These are phyloP conservation scores for Hepatocystis sp. DNA, from an alignment of 169 alveolate genomes.

Conservation along the genomic window DNA sequence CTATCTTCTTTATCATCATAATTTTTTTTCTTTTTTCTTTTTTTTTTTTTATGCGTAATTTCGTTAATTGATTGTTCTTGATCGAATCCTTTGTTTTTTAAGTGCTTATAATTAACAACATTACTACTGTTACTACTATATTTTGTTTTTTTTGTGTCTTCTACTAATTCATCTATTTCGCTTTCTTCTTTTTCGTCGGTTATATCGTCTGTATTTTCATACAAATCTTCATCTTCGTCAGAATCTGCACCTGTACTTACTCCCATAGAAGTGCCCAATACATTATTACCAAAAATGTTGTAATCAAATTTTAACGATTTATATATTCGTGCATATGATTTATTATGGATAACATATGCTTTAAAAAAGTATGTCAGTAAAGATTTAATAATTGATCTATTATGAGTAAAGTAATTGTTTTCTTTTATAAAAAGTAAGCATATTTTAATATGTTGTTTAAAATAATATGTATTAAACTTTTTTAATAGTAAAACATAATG, in stretches of 20 bases:
- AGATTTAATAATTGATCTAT: constrained; percentile 24
- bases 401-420: constrained; percentile 32
- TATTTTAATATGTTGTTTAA: constrained; percentile 39
- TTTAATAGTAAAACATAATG: constrained; percentile 40
- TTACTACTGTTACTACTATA: too few relatives aligned
- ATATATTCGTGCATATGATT: constrained; percentile 9
- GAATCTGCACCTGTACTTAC: not conserved
- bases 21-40: not conserved
- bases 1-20: not conserved
- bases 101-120: too few relatives aligned
- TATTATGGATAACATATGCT: constrained; percentile 25
- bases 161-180: not conserved
- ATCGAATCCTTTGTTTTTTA: too few relatives aligned
- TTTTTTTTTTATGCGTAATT: not conserved
- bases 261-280: not conserved
- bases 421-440: constrained; percentile 54
- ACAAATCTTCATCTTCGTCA: not conserved
- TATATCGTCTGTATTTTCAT: not conserved
- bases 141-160: not conserved
- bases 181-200: not conserved
- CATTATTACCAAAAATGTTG: constrained; percentile 8
- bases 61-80: not conserved
- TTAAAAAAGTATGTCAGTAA: constrained; percentile 43
- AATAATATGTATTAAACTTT: constrained; percentile 52
- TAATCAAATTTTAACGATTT: constrained; percentile 21